A percentile compares a stretch with the other conserved stretches of the same genome.
Conservation (phyloP, 2,329 filamentous ascomycete species). For the Nemania bipapillata region DNA sequence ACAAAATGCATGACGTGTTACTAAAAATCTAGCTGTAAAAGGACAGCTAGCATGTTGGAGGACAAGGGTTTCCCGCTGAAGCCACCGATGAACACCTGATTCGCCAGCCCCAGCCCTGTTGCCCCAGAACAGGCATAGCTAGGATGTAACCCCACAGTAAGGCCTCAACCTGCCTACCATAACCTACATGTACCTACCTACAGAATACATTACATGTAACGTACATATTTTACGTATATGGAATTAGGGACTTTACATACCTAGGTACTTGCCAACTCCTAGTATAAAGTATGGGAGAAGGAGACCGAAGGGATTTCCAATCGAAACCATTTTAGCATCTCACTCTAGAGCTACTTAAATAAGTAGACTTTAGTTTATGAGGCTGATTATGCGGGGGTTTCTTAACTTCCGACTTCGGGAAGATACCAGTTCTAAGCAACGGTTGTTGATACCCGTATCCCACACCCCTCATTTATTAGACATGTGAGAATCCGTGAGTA, state of each 20-base stretch:
- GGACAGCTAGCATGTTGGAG: conserved; percentile 46
- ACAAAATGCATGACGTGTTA: conserved; percentile 44
- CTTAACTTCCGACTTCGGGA: conserved; percentile 5
- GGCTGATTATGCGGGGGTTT: not conserved
- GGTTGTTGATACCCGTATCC: conserved; percentile 10
- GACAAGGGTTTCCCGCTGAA: conserved; percentile 40
- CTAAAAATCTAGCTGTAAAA: conserved; percentile 38
- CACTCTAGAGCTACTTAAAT: not conserved
- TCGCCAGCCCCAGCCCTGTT: conserved; percentile 43
- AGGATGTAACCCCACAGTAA: conserved; percentile 18
- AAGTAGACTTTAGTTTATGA: not conserved
- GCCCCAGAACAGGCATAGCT: conserved; percentile 35
- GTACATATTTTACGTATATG: too few species aligned
- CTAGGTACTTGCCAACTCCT: not conserved
- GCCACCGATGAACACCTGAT: conserved; percentile 47
- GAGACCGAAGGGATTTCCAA: not conserved
- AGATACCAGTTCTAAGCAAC: not conserved
- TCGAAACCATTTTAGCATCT: not conserved
- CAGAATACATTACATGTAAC: too few species aligned
- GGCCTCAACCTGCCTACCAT: too few species aligned
- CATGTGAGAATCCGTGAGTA: not conserved
- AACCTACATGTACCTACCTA: too few species aligned
- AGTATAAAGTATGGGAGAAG: not conserved
- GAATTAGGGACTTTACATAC: too few species aligned
- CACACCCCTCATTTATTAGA: conserved; percentile 23